A percentile compares a stretch with the other conserved stretches of the same genome.
These are phyloP conservation scores for Pseudocercospora vitis DNA, from an alignment of 2,329 filamentous ascomycete genomes.

Conservation along the genomic window DNA sequence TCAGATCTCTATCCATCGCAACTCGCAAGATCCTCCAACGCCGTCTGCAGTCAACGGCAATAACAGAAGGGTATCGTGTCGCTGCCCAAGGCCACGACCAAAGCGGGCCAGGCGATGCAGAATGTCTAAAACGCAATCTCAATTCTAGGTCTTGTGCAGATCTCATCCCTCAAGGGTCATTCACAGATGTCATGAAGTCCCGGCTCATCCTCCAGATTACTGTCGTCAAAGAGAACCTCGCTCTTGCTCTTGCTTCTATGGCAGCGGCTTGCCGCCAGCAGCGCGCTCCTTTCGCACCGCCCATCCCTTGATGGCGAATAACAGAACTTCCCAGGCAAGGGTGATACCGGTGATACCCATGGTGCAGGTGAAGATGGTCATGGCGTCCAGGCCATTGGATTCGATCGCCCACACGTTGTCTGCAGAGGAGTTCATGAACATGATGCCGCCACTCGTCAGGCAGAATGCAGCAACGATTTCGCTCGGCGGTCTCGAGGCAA, in stretches of 20 bases:
- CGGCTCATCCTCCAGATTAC: not conserved
- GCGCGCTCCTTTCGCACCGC: slow-evolving; percentile 50
- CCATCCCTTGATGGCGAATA: slow-evolving; percentile 87
- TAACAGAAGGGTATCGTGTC: slow-evolving; percentile 14
- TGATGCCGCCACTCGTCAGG: slow-evolving; percentile 78
- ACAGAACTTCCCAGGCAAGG: slow-evolving; percentile 79
- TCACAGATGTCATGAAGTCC: not conserved
- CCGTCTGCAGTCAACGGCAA: not conserved
- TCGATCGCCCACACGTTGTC: slow-evolving; percentile 79
- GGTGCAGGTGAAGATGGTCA: slow-evolving; percentile 88
- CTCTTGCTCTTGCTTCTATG: slow-evolving; percentile 13
- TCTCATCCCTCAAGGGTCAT: not conserved
- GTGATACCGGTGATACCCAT: slow-evolving; percentile 80
- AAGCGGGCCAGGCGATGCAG: slow-evolving; percentile 4
- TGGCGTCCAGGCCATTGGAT: slow-evolving; percentile 74
- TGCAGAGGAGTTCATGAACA: slow-evolving; percentile 87
- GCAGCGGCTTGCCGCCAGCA: slow-evolving; percentile 14
- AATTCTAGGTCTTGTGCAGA: not conserved
- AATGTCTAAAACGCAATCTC: not conserved
- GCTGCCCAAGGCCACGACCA: slow-evolving; percentile 7
- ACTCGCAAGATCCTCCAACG: not conserved
- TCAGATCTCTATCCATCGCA: not conserved
- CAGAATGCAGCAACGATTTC: slow-evolving; percentile 88
- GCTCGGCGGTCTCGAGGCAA: slow-evolving; percentile 82
- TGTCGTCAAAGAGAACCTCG: slow-evolving; percentile 5